Base-by-base conservation (phyloP, 1,284 basidiomycete genomes). In the Trichosporon ovoides region DNA sequence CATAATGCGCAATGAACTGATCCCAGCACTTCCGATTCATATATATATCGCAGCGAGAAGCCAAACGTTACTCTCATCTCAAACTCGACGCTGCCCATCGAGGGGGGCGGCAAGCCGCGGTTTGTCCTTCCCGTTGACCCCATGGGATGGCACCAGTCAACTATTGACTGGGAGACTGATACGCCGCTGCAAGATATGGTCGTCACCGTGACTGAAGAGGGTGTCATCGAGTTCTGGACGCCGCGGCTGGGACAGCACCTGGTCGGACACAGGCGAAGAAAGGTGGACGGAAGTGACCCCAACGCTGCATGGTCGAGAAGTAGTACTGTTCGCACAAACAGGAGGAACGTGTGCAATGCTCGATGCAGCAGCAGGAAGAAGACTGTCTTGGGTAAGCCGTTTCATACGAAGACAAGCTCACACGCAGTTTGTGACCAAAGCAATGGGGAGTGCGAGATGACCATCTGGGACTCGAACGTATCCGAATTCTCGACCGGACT, bases 401-500 rank as follows among this genome's bases (percentile, higher is more conserved):
- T n/a, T 0, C 3, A 1, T 1, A 9, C 16, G n/a, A 18, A n/a
- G 20, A 2, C 0, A 1, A 28, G 36, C 53, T 58, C 18, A 58
- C 51, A 3, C 9, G 6, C 37, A 79, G 48, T 73, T 74, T 18
- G 81, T 82, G 40, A 66, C 19, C 22, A 57, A 7, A 19, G 51
- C 9, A 64, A 70, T 50, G 69, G 86, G 82, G 2, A 82, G 40
- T 63, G 90, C 60, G 89, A 93, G 70, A 77, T 95, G 56, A 91
- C 90, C 0, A 90, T 97, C 19, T 96, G 91, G 91, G 91, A 96
- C 74, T 94, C 91, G 0, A 88, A 87, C 60, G 88, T 89, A 71
- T 91, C 88, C n/a, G 89, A 94, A 72, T 97, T 96, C 73, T 85
- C 89, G 5, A 89, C 89, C 1, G 93, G 93, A 2, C 78, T 92